Percentiles rank a stretch among this genome's conserved stretches.
These are phyloP conservation scores for Aspergillus costaricaensis DNA, from an alignment of 2,329 filamentous ascomycete genomes.

Conservation along the genomic window DNA sequence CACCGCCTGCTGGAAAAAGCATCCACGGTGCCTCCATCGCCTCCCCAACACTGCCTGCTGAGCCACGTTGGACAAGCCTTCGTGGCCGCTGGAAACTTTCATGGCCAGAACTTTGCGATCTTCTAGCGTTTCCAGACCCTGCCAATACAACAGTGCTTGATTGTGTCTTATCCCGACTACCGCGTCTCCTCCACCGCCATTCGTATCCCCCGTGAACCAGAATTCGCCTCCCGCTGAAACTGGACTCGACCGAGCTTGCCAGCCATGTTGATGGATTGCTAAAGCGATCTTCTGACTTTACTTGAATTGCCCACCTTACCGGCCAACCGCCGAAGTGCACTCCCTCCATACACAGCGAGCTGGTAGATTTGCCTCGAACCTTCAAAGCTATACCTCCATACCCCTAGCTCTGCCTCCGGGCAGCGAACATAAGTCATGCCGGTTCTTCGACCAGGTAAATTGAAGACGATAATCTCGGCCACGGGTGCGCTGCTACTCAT, in stretches of 20 bases:
- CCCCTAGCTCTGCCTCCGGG: background rate
- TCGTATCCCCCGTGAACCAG: background rate
- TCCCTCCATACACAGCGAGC: background rate
- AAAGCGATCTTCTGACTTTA: background rate
- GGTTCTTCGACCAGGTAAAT: conserved; percentile 30
- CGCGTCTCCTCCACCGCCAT: background rate
- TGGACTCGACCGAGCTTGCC: conserved; percentile 1
- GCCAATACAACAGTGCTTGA: background rate
- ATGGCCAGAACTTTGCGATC: background rate
- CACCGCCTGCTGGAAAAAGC: conserved; percentile 16
- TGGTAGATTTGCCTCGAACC: background rate
- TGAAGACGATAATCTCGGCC: conserved; percentile 33
- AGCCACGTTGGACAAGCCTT: background rate
- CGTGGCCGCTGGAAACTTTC: background rate
- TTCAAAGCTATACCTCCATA: background rate
- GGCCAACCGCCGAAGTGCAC: background rate
- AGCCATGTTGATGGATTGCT: conserved; percentile 6
- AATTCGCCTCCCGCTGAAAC: background rate
- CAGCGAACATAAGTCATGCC: conserved; percentile 23
- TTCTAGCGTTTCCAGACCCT: background rate
- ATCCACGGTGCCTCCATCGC: background rate
- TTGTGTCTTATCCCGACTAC: background rate
- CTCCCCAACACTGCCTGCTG: background rate
- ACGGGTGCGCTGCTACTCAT: conserved; percentile 33
- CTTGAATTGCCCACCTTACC: background rate